Percentiles rank a stretch among this genome's conserved stretches.
Evolutionary conservation across 306 rosid species (phyloP).

Genomic region (Begonia fuchsioides): DNA sequence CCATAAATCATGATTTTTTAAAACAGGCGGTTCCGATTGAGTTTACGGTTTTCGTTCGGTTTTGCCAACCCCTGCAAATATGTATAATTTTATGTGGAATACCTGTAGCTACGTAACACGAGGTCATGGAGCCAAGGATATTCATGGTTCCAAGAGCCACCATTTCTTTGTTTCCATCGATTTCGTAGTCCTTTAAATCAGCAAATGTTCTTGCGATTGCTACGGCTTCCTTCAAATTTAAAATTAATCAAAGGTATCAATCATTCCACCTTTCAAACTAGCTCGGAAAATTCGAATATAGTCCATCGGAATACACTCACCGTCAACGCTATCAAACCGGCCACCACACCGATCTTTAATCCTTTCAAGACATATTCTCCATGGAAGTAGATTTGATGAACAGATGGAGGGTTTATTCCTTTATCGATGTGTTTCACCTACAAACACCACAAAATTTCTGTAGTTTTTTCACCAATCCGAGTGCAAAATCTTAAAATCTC

Average conservation of each 20-base stretch:
- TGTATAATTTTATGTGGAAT: neutral
- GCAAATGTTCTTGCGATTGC: slow-evolving; percentile 96
- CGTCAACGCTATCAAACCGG: slow-evolving; percentile 63
- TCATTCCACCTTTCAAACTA: too few relatives aligned
- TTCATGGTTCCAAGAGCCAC: slow-evolving; percentile 87
- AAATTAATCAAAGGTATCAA: too few relatives aligned
- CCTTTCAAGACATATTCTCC: slow-evolving; percentile 45
- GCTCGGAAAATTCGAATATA: too few relatives aligned
- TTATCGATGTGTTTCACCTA: slow-evolving; percentile 38
- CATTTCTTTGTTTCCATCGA: slow-evolving; percentile 92
- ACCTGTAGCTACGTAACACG: slow-evolving; percentile 71
- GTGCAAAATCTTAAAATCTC: neutral
- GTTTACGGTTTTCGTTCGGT: too few relatives aligned
- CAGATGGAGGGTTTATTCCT: slow-evolving; percentile 66
- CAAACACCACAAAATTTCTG: slow-evolving; percentile 6
- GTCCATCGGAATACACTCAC: slow-evolving; percentile 21
- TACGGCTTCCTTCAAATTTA: slow-evolving; percentile 54
- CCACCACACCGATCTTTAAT: slow-evolving; percentile 42
- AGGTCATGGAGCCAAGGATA: slow-evolving; percentile 66
- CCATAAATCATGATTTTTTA: too few relatives aligned
- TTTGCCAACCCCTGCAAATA: too few relatives aligned
- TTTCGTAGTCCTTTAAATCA: slow-evolving; percentile 50
- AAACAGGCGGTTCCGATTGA: too few relatives aligned
- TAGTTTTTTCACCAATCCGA: neutral
- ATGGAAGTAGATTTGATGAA: slow-evolving; percentile 35